Conservation (phyloP, 2,329 filamentous ascomycete species). For the Blumeria graminis region DNA sequence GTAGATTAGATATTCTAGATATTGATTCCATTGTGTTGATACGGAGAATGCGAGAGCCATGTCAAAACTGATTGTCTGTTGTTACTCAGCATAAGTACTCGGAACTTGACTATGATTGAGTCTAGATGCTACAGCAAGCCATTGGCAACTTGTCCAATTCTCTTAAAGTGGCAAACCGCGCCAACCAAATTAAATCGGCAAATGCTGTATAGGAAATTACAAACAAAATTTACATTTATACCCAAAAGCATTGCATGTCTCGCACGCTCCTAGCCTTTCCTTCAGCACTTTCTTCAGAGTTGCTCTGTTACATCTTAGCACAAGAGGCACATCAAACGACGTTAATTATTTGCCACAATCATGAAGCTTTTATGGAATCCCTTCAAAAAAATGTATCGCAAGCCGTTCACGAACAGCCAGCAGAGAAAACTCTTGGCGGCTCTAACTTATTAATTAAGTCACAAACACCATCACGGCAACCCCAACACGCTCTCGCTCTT, state of each 20-base stretch:
- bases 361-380: conserved; percentile 36
- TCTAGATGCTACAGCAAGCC: no score
- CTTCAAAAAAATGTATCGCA: conserved; percentile 25
- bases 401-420: conserved; percentile 2
- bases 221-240: no score
- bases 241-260: no score
- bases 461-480: conserved; percentile 4
- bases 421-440: conserved; percentile 2
- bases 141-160: no score
- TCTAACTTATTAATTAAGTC: neutral
- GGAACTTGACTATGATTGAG: no score
- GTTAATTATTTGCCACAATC: conserved; percentile 45
- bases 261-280: conserved; percentile 18
- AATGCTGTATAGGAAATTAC: no score
- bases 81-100: no score
- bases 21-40: conserved; percentile 63
- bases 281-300: conserved; percentile 27
- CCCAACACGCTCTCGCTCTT: conserved; percentile 18
- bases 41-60: no score
- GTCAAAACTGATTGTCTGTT: no score
- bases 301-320: conserved; percentile 40
- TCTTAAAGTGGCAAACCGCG: no score
- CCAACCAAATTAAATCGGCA: no score
- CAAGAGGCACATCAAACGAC: conserved; percentile 32
- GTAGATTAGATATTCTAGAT: conserved; percentile 73